Conservation (phyloP, 1,284 basidiomycete genomes). For the Cryptococcus sp. region DNA sequence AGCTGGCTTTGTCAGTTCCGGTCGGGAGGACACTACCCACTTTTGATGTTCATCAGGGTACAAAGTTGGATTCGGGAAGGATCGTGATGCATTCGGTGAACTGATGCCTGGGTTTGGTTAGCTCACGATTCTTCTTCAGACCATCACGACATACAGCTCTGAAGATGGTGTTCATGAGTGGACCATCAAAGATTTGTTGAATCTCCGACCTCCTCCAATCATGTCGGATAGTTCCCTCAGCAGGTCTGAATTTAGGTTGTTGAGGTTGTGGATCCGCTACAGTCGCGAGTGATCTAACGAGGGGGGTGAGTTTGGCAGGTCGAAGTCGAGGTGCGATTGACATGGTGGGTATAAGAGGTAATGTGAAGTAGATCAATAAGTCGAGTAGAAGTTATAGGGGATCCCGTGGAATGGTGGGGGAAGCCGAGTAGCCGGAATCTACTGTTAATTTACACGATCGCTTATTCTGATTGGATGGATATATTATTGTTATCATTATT, state of each 20-base stretch:
- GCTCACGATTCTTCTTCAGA: constrained; percentile 1
- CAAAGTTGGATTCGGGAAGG: constrained; percentile 89
- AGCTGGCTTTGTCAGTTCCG: constrained; percentile 50
- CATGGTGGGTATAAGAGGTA: not conserved
- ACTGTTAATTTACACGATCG: no score
- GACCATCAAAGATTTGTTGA: constrained; percentile 53
- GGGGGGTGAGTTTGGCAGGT: not conserved
- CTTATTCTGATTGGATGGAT: no score
- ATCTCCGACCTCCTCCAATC: constrained; percentile 50
- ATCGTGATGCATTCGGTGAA: constrained; percentile 84
- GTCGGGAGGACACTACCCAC: constrained; percentile 52
- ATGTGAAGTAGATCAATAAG: not conserved
- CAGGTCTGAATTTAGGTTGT: not conserved
- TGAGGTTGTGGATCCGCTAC: constrained; percentile 1
- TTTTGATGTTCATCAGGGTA: constrained; percentile 99
- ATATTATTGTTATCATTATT: no score
- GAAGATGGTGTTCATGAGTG: constrained; percentile 81
- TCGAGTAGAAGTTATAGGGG: no score
- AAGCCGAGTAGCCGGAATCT: no score
- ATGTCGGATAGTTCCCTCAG: constrained; percentile 3
- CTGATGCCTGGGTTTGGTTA: constrained; percentile 44
- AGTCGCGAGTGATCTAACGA: constrained; percentile 1
- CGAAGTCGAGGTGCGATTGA: not conserved
- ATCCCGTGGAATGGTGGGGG: no score
- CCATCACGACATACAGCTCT: constrained; percentile 57